These are phyloP conservation scores for Alternaria brassicae DNA, from an alignment of 2,329 filamentous ascomycete genomes.

Conservation along the genomic window DNA sequence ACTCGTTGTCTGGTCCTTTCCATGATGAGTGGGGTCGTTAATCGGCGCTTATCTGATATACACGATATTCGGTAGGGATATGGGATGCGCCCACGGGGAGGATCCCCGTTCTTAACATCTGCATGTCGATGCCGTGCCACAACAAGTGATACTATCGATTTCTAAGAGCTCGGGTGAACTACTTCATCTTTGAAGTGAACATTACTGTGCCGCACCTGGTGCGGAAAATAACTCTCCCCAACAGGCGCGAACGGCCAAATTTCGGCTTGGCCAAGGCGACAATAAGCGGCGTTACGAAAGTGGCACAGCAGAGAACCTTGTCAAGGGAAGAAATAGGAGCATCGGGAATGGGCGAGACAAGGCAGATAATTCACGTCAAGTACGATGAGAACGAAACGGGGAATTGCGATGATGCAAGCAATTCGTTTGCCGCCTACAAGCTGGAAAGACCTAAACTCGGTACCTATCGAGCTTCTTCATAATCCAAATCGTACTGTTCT, in stretches of 20 bases:
- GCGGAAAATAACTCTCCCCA: background rate
- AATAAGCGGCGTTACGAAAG: background rate
- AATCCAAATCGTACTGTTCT: conserved; percentile 6
- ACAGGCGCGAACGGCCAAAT: background rate
- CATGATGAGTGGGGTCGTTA: background rate
- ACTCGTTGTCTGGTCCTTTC: conserved; percentile 9
- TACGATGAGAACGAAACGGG: background rate
- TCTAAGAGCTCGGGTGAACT: background rate
- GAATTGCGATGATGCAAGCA: background rate
- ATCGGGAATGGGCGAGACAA: background rate
- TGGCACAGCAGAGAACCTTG: background rate
- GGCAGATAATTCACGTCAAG: background rate
- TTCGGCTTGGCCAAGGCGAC: background rate
- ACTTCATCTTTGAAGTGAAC: background rate
- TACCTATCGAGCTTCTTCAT: background rate
- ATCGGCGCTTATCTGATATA: background rate
- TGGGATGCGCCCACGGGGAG: background rate
- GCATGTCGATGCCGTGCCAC: background rate
- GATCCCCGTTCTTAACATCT: background rate
- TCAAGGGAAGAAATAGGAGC: background rate
- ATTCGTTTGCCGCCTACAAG: background rate
- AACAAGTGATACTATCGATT: background rate
- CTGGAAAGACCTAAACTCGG: background rate
- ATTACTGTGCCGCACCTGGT: background rate
- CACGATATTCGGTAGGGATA: background rate